Evolutionary conservation across 352 stramenopile species (phyloP), one percentile per base, ranked within the genome.

Genomic region (Pythium grandisporangium): DNA sequence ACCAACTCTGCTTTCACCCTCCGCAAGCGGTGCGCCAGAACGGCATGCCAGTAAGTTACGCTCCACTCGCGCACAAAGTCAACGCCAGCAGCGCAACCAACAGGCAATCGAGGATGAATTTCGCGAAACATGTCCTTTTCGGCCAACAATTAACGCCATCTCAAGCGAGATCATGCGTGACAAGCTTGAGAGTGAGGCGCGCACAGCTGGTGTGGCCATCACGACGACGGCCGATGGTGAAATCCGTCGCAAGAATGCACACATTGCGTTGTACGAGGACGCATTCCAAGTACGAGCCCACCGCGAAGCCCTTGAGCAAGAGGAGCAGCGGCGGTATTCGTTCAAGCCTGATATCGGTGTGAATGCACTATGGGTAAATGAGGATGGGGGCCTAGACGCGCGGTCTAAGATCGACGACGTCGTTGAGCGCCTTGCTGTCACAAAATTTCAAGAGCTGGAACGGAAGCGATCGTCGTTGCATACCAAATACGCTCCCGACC

Each of bases 271-370:
- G 25, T 91, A 91, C 36, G 77, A 87, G 46, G 63, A 90, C 37
- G 66, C 72, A 13, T 80, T 79, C 33, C 53, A 80, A 12, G 58
- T 55, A 10, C 59, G 61, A 24, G 56, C 61, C 2, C 47, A 66
- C 14, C 55, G 59, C 0, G 58, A 84, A 22, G 66, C 67, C 12
- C 54, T 56, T 5, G 74, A 86, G 30, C 45, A 71, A 13, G 65
- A 67, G 42, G 74, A 84, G 42, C 40, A 79, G 16, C 63, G 59
- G 30, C 72, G 84, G 53, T 86, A 77, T 51, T 43, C 77, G 11
- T 85, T 88, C 61, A 85, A 85, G 45, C 77, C 77, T 16, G 59
- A 90, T 45, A 88, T 90, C 41, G 77, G 77, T 12, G 64, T 88
- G 8, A 87, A 86, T 41, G 45, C 70, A 21, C 52, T 85, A 1